Evolutionary conservation across 1,284 basidiomycete genomes (phyloP).

Genomic region (Malassezia dermatis): DNA sequence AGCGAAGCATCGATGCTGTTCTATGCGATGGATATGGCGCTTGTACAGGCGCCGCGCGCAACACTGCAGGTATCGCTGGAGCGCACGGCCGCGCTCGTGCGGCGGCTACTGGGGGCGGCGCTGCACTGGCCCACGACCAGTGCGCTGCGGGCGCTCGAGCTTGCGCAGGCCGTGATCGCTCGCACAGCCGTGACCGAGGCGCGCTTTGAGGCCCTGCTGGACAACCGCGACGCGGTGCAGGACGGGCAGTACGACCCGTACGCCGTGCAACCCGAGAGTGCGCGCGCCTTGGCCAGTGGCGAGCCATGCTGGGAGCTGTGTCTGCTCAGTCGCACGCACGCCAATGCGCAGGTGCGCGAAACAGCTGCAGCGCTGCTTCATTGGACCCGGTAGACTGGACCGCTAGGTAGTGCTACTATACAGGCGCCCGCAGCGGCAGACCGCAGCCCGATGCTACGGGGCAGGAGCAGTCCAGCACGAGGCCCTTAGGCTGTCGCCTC

Average conservation of each 20-base stretch:
- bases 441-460: neutral
- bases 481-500: conserved; percentile 4
- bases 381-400: conserved; percentile 5
- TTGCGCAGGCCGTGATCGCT: conserved; percentile 62
- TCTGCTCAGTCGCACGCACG: conserved; percentile 7
- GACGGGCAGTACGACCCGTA: conserved; percentile 17
- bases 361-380: conserved; percentile 8
- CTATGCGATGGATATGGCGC: conserved; percentile 67
- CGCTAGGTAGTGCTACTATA: conserved; percentile 10
- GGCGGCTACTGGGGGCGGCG: conserved; percentile 69
- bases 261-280: conserved; percentile 12
- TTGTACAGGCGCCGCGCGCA: conserved; percentile 55
- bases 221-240: conserved; percentile 67
- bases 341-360: conserved; percentile 18
- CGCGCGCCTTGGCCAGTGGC: conserved; percentile 18
- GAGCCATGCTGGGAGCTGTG: conserved; percentile 18
- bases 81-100: conserved; percentile 79
- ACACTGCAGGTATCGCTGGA: conserved; percentile 56
- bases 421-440: neutral
- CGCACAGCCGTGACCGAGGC: conserved; percentile 55
- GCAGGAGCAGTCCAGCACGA: neutral
- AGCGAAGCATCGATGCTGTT: conserved; percentile 62
- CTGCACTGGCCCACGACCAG: conserved; percentile 66
- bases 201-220: conserved; percentile 69
- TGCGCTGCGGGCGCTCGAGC: conserved; percentile 60